phyloP scores from a whole-genome alignment of 495 filamentous ascomycete species.

The Penicillium coprophilum region DNA sequence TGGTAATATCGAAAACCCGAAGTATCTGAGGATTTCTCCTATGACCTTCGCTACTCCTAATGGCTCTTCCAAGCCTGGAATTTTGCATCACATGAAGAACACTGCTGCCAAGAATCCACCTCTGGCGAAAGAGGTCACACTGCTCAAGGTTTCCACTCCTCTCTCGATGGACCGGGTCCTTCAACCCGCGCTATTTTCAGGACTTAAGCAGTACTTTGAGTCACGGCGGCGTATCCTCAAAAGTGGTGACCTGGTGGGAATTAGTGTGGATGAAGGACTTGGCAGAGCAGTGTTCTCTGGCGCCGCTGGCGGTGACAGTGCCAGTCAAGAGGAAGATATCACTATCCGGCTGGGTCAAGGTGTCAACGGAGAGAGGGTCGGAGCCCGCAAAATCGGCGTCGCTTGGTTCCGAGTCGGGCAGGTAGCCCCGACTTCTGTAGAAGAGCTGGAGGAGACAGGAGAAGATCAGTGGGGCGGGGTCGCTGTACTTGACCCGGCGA shows the following conservation, averaged over 20 bases:
- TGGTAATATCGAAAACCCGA: constrained; percentile 73
- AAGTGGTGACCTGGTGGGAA: constrained; percentile 80
- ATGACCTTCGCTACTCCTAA: constrained; percentile 50
- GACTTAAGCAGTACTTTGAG: constrained; percentile 84
- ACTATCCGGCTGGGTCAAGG: constrained; percentile 48
- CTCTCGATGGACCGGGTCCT: constrained; percentile 79
- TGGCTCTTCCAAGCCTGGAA: constrained; percentile 34
- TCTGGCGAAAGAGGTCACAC: constrained; percentile 82
- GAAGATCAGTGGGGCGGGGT: constrained; percentile 80
- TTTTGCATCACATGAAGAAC: constrained; percentile 47
- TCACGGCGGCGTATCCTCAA: constrained; percentile 73
- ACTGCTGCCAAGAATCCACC: constrained; percentile 65
- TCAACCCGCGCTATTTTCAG: constrained; percentile 78
- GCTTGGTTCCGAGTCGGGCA: constrained; percentile 89
- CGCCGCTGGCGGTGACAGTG: constrained; percentile 53
- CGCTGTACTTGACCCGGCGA: constrained; percentile 75
- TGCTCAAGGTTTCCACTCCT: constrained; percentile 88
- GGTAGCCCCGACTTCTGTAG: constrained; percentile 56
- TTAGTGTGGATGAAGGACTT: constrained; percentile 79
- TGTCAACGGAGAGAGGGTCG: constrained; percentile 20
- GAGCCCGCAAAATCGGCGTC: constrained; percentile 55
- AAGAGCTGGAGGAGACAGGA: constrained; percentile 56
- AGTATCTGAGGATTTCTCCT: constrained; percentile 70
- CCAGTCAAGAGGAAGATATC: constrained; percentile 62
- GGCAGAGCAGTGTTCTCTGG: constrained; percentile 71